A percentile compares a stretch with the other conserved stretches of the same genome.
Evolutionary conservation across 306 rosid species (phyloP).

Genomic region (Casuarina cunninghamiana): DNA sequence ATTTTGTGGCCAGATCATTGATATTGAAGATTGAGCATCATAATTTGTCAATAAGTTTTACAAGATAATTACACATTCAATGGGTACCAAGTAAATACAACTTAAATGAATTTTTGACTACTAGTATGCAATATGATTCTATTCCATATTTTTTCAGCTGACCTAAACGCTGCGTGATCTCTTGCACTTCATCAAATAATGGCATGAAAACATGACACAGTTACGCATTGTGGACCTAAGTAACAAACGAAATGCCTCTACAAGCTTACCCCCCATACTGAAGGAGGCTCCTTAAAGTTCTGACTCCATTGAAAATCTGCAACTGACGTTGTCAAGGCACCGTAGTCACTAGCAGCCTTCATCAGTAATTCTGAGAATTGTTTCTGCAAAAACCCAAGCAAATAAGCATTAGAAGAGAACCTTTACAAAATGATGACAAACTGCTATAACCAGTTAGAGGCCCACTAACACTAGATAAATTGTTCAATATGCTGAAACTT

Average conservation of each 20-base stretch:
- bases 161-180: not conserved
- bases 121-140: not conserved
- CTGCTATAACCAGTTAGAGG: not conserved
- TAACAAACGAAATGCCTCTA: constrained; percentile 24
- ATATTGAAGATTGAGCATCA: not conserved
- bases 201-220: not conserved
- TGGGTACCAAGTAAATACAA: not conserved
- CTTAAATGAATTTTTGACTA: not conserved
- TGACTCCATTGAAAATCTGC: constrained; percentile 98
- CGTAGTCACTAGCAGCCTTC: constrained; percentile 99
- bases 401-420: constrained; percentile 24
- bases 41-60: not conserved
- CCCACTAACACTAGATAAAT: constrained; percentile 11
- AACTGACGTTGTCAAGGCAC: constrained; percentile 92
- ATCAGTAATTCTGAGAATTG: constrained; percentile 89
- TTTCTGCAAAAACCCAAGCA: constrained; percentile 62
- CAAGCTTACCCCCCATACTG: constrained; percentile 93
- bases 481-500: not conserved
- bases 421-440: constrained; percentile 9
- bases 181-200: constrained; percentile 1
- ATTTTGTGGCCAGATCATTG: not conserved
- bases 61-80: not conserved
- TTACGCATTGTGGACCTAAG: not conserved
- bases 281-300: constrained; percentile 92
- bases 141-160: not conserved